Conservation (phyloP, 2,329 filamentous ascomycete genomes). For the Sporothrix phasma region DNA sequence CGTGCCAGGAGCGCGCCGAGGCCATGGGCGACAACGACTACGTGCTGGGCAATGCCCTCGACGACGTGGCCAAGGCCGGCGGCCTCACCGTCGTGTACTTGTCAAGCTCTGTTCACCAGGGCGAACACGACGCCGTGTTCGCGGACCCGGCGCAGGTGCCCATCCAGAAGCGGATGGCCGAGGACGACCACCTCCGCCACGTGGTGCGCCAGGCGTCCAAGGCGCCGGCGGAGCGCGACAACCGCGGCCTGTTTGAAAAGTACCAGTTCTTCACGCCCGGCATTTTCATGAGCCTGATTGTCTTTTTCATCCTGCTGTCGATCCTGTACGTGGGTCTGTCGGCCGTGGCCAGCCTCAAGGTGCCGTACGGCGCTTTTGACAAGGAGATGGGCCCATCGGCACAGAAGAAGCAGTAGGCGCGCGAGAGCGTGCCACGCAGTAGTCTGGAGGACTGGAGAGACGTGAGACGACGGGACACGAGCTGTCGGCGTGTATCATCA, state of each 20-base stretch:
- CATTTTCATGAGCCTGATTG: constrained; percentile 78
- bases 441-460: background rate
- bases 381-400: constrained; percentile 88
- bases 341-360: constrained; percentile 70
- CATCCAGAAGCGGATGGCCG: constrained; percentile 49
- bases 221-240: constrained; percentile 33
- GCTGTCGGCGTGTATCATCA: constrained; percentile 5
- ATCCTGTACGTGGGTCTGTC: constrained; percentile 71
- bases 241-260: constrained; percentile 65
- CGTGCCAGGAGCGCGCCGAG: constrained; percentile 36
- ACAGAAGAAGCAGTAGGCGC: constrained; percentile 61
- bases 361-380: constrained; percentile 90
- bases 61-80: constrained; percentile 26
- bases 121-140: constrained; percentile 56
- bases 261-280: constrained; percentile 92
- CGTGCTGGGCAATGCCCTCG: constrained; percentile 41
- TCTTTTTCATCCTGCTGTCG: constrained; percentile 58
- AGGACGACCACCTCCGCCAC: constrained; percentile 15
- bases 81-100: constrained; percentile 69
- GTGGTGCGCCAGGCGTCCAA: constrained; percentile 19
- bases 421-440: too few species aligned
- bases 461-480: background rate
- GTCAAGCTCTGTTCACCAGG: constrained; percentile 31
- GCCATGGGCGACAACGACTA: constrained; percentile 39
- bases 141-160: constrained; percentile 57